A percentile compares a stretch with the other conserved stretches of the same genome.
Evolutionary conservation across 768 basidiomycete species (phyloP).

Genomic region (Kwoniella shandongensis): DNA sequence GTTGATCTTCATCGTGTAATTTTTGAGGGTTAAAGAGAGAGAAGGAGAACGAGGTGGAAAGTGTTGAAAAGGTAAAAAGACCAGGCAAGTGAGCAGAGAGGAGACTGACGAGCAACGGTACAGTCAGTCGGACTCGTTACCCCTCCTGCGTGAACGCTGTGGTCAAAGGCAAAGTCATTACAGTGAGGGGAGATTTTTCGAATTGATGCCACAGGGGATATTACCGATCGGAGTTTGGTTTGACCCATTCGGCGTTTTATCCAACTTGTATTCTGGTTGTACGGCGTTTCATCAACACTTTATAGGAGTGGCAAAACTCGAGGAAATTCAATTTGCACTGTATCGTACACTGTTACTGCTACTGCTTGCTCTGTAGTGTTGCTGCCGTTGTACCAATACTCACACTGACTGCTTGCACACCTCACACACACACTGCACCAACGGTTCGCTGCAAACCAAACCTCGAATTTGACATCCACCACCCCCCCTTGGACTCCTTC

Average conservation of each 20-base stretch:
- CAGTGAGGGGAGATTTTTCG: too few species aligned
- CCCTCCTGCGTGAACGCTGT: neutral
- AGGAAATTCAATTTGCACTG: neutral
- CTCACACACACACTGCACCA: too few species aligned
- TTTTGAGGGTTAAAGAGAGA: slow-evolving; percentile 10
- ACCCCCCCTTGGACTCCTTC: neutral
- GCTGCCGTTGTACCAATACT: too few species aligned
- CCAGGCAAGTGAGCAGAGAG: neutral
- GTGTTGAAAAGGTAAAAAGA: neutral
- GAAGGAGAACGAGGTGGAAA: neutral
- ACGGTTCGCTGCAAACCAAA: too few species aligned
- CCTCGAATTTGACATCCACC: slow-evolving; percentile 4
- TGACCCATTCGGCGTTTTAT: neutral
- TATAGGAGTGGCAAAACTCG: slow-evolving; percentile 1
- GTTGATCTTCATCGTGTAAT: slow-evolving; percentile 89
- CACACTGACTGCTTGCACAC: too few species aligned
- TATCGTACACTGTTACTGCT: too few species aligned
- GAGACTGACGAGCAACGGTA: slow-evolving; percentile 2
- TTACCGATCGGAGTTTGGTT: slow-evolving; percentile 18
- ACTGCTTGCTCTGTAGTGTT: too few species aligned
- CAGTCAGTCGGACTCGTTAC: neutral
- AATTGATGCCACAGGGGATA: slow-evolving; percentile 14
- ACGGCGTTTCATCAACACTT: neutral
- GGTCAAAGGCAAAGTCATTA: too few species aligned
- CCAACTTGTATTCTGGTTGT: neutral